A percentile compares a stretch with the other conserved stretches of the same genome.
Conservation (phyloP, 257 asterid species). For the Cynanchum wilfordii region DNA sequence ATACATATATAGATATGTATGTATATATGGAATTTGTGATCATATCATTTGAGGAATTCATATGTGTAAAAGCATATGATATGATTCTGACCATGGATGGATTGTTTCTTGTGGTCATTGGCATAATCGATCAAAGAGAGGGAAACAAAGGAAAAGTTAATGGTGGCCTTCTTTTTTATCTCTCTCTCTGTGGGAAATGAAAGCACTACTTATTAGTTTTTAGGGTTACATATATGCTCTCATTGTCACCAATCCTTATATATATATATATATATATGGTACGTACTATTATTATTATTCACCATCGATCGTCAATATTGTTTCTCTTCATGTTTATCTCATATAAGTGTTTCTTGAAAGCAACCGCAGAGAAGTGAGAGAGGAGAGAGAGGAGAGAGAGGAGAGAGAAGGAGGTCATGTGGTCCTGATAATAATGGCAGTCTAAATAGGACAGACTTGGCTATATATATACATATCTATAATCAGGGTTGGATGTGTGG, state of each 20-base stretch:
- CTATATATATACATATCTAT: not conserved
- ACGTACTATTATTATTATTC: not conserved
- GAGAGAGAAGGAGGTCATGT: not conserved
- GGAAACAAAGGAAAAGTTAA: not conserved
- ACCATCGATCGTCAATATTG: not conserved
- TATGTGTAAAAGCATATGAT: not conserved
- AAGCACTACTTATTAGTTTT: not conserved
- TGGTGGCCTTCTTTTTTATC: not conserved
- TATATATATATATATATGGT: too few relatives aligned
- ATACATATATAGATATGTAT: too few relatives aligned
- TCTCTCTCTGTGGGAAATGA: conserved; percentile 7
- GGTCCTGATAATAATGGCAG: conserved; percentile 10
- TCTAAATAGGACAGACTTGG: conserved; percentile 7
- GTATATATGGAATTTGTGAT: too few relatives aligned
- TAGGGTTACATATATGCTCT: conserved; percentile 7
- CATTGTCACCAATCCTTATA: conserved; percentile 5
- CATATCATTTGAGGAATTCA: not conserved
- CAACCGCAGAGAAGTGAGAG: not conserved
- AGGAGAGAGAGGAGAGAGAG: not conserved
- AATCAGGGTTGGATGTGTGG: not conserved
- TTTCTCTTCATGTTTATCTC: conserved; percentile 1
- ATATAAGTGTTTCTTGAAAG: not conserved
- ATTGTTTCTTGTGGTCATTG: not conserved
- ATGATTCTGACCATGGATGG: not conserved
- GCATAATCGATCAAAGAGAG: not conserved